Conservation (phyloP, 495 filamentous ascomycete species). For the Penicillium manginii region DNA sequence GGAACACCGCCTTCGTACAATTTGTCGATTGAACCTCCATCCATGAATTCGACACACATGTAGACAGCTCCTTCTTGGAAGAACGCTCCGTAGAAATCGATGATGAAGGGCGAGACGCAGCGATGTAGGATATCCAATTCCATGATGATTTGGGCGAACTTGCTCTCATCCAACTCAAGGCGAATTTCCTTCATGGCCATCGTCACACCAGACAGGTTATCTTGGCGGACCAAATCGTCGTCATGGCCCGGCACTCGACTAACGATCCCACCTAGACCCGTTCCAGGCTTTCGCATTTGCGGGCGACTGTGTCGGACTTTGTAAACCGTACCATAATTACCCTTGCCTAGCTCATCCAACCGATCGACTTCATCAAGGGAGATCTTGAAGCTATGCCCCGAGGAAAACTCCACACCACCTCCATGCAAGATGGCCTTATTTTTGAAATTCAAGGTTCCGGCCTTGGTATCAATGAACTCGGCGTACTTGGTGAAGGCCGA, state of each 20-base stretch:
- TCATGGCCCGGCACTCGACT: constrained; percentile 39
- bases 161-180: constrained; percentile 94
- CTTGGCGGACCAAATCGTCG: constrained; percentile 28
- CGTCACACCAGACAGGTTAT: constrained; percentile 65
- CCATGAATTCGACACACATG: constrained; percentile 99
- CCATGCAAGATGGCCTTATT: constrained; percentile 89
- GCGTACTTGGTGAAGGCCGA: constrained; percentile 89
- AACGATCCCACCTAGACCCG: constrained; percentile 69
- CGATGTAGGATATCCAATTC: constrained; percentile 96
- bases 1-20: constrained; percentile 92
- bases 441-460: constrained; percentile 89
- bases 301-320: constrained; percentile 88
- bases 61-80: constrained; percentile 99
- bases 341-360: constrained; percentile 93
- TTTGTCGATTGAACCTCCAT: constrained; percentile 98
- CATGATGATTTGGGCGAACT: constrained; percentile 97
- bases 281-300: constrained; percentile 74
- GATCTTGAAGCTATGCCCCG: constrained; percentile 87
- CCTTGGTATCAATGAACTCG: constrained; percentile 87
- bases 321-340: constrained; percentile 98
- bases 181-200: constrained; percentile 99
- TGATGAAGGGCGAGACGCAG: constrained; percentile 92
- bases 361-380: constrained; percentile 96
- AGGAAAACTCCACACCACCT: constrained; percentile 88
- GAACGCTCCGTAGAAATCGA: constrained; percentile 98